Percentiles rank a stretch among this genome's conserved stretches.
These are phyloP conservation scores for Aspergillus nidulans DNA, from an alignment of 495 filamentous ascomycete species.

Conservation along the genomic window DNA sequence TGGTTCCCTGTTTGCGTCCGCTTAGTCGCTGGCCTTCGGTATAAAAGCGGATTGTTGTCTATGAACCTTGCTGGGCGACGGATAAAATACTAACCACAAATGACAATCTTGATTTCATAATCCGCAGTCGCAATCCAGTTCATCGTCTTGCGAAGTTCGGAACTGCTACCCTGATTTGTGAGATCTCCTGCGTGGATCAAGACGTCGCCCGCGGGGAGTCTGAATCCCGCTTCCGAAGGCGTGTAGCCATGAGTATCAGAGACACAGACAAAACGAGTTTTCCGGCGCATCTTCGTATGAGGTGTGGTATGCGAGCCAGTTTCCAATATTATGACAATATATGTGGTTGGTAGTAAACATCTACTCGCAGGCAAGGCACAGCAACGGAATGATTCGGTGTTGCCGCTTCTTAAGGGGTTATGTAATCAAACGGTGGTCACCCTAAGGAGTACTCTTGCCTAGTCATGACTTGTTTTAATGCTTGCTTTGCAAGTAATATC, in stretches of 20 bases:
- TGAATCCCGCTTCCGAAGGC: constrained; percentile 47
- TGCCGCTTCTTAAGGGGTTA: background rate
- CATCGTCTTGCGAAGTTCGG: constrained; percentile 49
- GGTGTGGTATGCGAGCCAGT: background rate
- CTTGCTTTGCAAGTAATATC: constrained; percentile 1
- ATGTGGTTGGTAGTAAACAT: background rate
- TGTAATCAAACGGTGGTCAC: background rate
- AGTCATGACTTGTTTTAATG: background rate
- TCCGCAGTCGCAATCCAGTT: constrained; percentile 54
- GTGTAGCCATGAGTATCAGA: constrained; percentile 59
- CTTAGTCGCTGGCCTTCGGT: background rate
- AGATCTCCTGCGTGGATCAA: constrained; percentile 60
- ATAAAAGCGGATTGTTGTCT: background rate
- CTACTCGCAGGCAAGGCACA: background rate
- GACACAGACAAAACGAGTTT: constrained; percentile 55
- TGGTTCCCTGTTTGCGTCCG: constrained; percentile 60
- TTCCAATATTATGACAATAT: too few relatives aligned
- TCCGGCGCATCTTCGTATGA: constrained; percentile 38
- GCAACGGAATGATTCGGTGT: background rate
- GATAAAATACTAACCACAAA: constrained; percentile 45
- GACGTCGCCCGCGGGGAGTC: constrained; percentile 54
- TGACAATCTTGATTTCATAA: constrained; percentile 54
- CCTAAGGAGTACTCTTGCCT: background rate
- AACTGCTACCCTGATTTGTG: constrained; percentile 51
- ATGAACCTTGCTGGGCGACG: background rate